Base-by-base conservation (phyloP, 352 stramenopile species). In the Globisporangium emineosum region DNA sequence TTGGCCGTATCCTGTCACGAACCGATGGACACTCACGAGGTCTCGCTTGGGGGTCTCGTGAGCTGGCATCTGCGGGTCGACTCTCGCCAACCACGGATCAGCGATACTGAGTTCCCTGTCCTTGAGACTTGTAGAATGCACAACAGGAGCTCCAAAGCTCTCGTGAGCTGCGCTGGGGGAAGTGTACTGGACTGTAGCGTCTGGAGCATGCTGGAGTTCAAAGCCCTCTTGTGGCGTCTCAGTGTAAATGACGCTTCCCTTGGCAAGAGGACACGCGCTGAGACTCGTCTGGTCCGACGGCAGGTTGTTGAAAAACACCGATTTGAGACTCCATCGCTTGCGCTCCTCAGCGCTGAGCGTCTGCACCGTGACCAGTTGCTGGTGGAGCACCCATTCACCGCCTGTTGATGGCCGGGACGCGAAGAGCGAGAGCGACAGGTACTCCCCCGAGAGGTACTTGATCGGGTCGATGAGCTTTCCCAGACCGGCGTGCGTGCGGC, bases 1-100 rank as follows among this genome's bases (percentile, higher is more conserved):
- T 69, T 94, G 88, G 1, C 88, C 88, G 56, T 83, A 83, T 15
- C 86, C 88, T 25, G 84, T 91, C 43, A 90, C 67, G 40, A 91
- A 96, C 2, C 86, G 84, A 70, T 94, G 86, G 13, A 75, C 80
- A 1, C 69, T 67, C n/a, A 88, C 79, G 2, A 78, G 49, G 62
- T 81, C 66, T 32, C 69, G 66, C 40, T 69, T 73, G 9, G 23
- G 27, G 9, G 40, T 4, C 3, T 49, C 10, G 8, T 32, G 47
- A 15, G 19, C 60, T 63, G 54, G 6, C 2, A 10, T n/a, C 27
- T 25, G 5, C 21, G 27, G 58, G 17, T 59, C 66, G 30, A 17
- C n/a, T 47, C 15, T 65, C 30, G 19, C 25, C 35, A 77, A 57
- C 65, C 62, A 72, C 25, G 42, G 10, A 49, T 65, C 64, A 5